phyloP scores from a whole-genome alignment of 768 basidiomycete genomes.

The Candolleomyces efflorescens region DNA sequence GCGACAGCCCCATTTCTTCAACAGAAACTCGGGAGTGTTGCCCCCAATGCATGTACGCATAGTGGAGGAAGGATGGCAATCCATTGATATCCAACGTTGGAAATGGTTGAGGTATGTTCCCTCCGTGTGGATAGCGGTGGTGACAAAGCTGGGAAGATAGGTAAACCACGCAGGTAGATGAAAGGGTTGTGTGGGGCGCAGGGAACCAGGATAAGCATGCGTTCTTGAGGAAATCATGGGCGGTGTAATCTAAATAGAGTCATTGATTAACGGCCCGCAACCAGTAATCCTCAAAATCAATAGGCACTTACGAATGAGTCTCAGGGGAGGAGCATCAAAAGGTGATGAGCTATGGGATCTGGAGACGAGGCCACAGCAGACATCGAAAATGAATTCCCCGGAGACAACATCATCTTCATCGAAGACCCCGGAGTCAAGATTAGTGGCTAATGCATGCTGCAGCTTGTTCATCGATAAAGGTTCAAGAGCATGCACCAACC shows the following conservation, averaged over 20 bases:
- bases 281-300: too few relatives aligned
- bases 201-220: not conserved
- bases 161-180: not conserved
- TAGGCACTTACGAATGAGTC: conserved; percentile 2
- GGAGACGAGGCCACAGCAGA: conserved; percentile 1
- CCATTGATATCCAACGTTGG: not conserved
- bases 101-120: not conserved
- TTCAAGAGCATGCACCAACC: not conserved
- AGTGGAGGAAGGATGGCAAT: not conserved
- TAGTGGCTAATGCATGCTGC: not conserved
- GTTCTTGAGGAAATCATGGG: not conserved
- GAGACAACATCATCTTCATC: not conserved
- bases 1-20: not conserved
- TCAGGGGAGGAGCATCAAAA: not conserved
- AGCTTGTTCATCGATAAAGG: not conserved
- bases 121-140: not conserved
- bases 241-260: not conserved
- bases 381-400: not conserved
- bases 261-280: too few relatives aligned
- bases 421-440: not conserved
- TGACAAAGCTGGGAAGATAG: not conserved
- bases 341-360: too few relatives aligned
- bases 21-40: not conserved
- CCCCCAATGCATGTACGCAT: not conserved
- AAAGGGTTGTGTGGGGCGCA: not conserved